These are phyloP conservation scores for Trichoderma virens DNA, from an alignment of 495 filamentous ascomycete genomes.

Conservation along the genomic window DNA sequence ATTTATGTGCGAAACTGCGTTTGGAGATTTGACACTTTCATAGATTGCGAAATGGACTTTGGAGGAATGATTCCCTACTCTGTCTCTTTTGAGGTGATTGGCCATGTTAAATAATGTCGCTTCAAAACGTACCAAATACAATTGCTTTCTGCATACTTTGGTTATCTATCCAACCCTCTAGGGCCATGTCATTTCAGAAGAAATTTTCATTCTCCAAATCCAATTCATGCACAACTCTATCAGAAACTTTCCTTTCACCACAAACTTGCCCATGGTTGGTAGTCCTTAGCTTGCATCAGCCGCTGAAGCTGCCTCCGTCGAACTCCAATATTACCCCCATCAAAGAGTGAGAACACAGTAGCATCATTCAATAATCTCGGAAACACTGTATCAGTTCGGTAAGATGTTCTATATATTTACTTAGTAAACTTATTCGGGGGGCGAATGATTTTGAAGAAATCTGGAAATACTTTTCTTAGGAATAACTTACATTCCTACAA, in stretches of 20 bases:
- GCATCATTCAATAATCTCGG: slow-evolving; percentile 42
- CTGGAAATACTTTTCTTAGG: background rate
- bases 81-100: too few relatives aligned
- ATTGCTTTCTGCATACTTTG: too few relatives aligned
- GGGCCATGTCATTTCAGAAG: too few relatives aligned
- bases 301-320: slow-evolving; percentile 43
- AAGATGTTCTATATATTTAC: slow-evolving; percentile 29
- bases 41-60: too few relatives aligned
- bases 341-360: slow-evolving; percentile 44
- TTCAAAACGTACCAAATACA: too few relatives aligned
- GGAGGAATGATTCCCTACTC: too few relatives aligned
- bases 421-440: background rate
- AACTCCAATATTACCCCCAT: slow-evolving; percentile 50
- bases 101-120: too few relatives aligned
- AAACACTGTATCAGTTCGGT: slow-evolving; percentile 35
- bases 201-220: background rate
- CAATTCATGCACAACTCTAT: background rate
- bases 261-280: slow-evolving; percentile 34
- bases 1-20: too few relatives aligned
- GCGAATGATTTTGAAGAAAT: background rate
- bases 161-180: too few relatives aligned
- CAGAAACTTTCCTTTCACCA: background rate
- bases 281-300: slow-evolving; percentile 37
- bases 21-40: too few relatives aligned
- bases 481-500: slow-evolving; percentile 38